A percentile compares a stretch with the other conserved stretches of the same genome.
phyloP scores from a whole-genome alignment of 495 filamentous ascomycete genomes.

The Clavariopsis aquatica region DNA sequence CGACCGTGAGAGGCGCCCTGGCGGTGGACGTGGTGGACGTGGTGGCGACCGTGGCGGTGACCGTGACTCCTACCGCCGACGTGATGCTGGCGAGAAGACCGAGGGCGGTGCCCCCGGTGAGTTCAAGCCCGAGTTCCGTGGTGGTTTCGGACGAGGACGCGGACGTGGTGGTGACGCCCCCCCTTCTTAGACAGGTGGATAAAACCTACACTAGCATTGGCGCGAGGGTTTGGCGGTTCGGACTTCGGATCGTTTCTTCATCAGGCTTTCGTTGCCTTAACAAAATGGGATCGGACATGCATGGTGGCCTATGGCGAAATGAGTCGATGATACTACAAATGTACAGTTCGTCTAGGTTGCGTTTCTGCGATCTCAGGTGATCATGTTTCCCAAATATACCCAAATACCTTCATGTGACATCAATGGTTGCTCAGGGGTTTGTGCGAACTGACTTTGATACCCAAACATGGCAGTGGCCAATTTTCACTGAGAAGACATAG shows the following conservation, averaged over 20 bases:
- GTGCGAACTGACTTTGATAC: too few species aligned
- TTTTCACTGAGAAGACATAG: too few species aligned
- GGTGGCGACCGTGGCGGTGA: conserved; percentile 84
- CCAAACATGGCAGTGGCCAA: too few species aligned
- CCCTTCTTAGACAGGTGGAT: conserved; percentile 55
- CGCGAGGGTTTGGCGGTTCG: background rate
- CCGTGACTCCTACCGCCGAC: conserved; percentile 66
- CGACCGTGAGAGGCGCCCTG: conserved; percentile 72
- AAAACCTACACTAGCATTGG: conserved; percentile 17
- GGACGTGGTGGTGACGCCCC: conserved; percentile 51
- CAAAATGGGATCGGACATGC: conserved; percentile 26
- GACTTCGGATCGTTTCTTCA: conserved; percentile 1
- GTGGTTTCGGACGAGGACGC: conserved; percentile 50
- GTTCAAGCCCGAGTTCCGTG: conserved; percentile 84
- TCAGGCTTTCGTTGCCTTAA: conserved; percentile 5
- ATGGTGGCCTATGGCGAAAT: conserved; percentile 32
- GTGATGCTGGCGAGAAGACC: conserved; percentile 85
- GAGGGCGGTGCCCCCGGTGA: conserved; percentile 94
- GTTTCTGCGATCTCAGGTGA: conserved; percentile 4
- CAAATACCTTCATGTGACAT: conserved; percentile 1
- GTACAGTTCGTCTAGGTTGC: conserved; percentile 9
- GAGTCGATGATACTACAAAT: conserved; percentile 31
- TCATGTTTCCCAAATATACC: conserved; percentile 20
- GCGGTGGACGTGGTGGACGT: conserved; percentile 64
- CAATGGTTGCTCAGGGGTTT: background rate